Evolutionary conservation across 495 filamentous ascomycete genomes (phyloP).

Genomic region (Annulohypoxylon bovei): DNA sequence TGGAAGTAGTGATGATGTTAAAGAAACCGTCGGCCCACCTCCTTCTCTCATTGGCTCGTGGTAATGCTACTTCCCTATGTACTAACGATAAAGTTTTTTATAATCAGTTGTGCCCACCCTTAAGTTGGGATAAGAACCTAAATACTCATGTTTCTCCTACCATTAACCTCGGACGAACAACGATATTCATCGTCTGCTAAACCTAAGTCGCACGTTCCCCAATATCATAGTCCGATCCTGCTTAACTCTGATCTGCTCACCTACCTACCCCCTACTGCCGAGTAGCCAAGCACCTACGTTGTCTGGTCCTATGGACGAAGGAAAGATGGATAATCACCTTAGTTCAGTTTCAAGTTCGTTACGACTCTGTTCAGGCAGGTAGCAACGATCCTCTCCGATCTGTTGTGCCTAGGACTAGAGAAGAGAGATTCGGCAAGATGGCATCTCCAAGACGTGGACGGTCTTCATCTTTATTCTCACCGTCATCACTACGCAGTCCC

Average conservation of each 20-base stretch:
- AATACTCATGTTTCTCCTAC: constrained; percentile 9
- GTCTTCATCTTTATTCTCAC: constrained; percentile 32
- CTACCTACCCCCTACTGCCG: neutral
- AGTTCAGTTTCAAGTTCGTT: constrained; percentile 27
- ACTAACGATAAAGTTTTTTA: constrained; percentile 8
- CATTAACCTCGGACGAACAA: constrained; percentile 18
- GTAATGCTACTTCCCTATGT: neutral
- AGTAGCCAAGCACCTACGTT: neutral
- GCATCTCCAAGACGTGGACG: constrained; percentile 16
- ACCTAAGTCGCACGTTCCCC: constrained; percentile 37
- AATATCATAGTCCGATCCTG: constrained; percentile 23
- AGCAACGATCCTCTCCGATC: constrained; percentile 18
- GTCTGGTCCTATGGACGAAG: constrained; percentile 12
- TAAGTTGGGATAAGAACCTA: constrained; percentile 33
- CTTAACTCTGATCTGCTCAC: constrained; percentile 17
- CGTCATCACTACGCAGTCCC: constrained; percentile 16
- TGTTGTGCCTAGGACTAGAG: neutral
- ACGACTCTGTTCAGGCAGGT: constrained; percentile 5
- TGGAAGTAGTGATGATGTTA: constrained; percentile 10
- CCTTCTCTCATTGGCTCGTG: neutral
- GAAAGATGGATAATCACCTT: constrained; percentile 12
- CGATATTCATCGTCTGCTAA: constrained; percentile 9
- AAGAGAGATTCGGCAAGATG: constrained; percentile 14
- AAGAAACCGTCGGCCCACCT: constrained; percentile 1
- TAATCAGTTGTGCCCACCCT: neutral